Conservation (phyloP, 768 basidiomycete genomes). For the Pleurotus giganteus region DNA sequence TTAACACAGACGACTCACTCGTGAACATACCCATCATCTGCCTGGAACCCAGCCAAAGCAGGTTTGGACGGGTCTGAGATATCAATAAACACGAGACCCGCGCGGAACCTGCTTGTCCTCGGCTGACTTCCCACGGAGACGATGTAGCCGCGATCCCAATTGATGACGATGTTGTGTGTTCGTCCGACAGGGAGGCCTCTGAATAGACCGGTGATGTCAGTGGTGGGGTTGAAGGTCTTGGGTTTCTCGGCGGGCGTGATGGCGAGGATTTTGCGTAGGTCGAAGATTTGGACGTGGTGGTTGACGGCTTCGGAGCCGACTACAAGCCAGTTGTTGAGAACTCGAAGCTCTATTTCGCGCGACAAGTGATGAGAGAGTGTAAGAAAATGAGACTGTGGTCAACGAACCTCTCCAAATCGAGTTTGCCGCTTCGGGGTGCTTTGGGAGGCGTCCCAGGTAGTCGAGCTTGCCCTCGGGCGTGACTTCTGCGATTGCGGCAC, state of each 20-base stretch:
- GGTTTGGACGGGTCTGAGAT: constrained; percentile 24
- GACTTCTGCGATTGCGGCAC: constrained; percentile 14
- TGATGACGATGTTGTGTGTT: constrained; percentile 27
- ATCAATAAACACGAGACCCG: constrained; percentile 29
- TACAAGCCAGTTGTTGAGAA: constrained; percentile 19
- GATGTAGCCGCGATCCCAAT: constrained; percentile 18
- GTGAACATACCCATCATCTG: constrained; percentile 28
- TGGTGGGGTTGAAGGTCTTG: constrained; percentile 17
- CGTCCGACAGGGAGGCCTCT: constrained; percentile 24
- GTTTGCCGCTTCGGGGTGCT: constrained; percentile 19
- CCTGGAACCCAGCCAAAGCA: constrained; percentile 18
- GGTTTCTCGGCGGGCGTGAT: constrained; percentile 15
- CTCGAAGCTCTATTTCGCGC: constrained; percentile 27
- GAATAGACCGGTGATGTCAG: constrained; percentile 16
- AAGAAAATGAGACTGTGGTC: background rate
- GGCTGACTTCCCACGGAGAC: constrained; percentile 25
- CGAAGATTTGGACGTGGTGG: constrained; percentile 27
- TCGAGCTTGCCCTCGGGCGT: constrained; percentile 13
- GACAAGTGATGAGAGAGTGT: background rate
- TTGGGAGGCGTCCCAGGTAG: constrained; percentile 18
- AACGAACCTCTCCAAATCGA: constrained; percentile 7
- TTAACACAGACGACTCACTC: constrained; percentile 13
- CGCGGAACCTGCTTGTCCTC: constrained; percentile 16
- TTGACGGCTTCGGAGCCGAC: constrained; percentile 24
- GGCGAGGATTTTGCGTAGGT: constrained; percentile 21